Evolutionary conservation across 2,329 filamentous ascomycete species (phyloP).

Genomic region (Colletotrichum tanaceti): DNA sequence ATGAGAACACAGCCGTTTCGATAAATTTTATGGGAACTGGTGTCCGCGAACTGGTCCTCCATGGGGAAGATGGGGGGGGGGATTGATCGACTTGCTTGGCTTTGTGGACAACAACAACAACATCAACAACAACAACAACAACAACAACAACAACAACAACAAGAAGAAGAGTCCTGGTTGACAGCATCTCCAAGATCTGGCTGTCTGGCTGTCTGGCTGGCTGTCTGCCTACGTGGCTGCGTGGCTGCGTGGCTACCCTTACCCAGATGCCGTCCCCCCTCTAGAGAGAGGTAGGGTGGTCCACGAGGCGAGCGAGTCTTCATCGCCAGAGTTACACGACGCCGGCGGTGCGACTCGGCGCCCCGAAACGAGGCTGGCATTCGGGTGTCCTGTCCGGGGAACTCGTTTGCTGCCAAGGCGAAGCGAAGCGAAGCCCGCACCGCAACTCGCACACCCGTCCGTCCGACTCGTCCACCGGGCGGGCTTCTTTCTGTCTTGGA

Average conservation of each 20-base stretch:
- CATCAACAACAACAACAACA: no score
- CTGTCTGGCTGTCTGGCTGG: no score
- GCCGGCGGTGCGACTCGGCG: background rate
- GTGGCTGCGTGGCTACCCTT: no score
- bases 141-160: no score
- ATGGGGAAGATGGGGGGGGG: conserved; percentile 27
- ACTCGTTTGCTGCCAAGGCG: background rate
- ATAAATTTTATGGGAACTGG: conserved; percentile 1
- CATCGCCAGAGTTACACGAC: background rate
- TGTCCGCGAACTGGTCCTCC: conserved; percentile 6
- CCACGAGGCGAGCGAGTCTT: background rate
- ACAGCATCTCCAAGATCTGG: background rate
- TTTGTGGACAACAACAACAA: conserved; percentile 4
- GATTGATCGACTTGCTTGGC: conserved; percentile 26
- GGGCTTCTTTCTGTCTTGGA: background rate
- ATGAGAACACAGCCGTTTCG: conserved; percentile 23
- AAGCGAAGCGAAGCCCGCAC: background rate
- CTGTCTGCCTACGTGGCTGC: no score
- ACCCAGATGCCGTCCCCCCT: background rate
- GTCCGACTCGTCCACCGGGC: background rate
- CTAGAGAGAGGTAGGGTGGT: background rate
- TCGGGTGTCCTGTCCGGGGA: background rate
- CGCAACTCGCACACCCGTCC: background rate
- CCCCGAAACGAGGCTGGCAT: background rate
- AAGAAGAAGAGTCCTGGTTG: background rate